Evolutionary conservation across 73 alveolate species (phyloP).

Genomic region (Blepharisma stoltei): DNA sequence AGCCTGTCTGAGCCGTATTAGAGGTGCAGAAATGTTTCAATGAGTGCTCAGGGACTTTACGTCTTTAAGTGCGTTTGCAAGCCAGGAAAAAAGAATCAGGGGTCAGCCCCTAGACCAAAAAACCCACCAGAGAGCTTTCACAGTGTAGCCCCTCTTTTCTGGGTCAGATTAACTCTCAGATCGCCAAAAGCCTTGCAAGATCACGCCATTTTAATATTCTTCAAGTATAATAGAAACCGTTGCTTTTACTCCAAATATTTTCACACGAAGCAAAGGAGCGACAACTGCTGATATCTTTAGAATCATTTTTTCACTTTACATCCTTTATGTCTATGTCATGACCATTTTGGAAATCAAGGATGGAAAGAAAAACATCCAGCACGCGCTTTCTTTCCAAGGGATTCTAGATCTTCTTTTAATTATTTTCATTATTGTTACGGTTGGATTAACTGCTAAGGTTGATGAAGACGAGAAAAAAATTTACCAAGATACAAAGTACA

Average conservation of each 20-base stretch:
- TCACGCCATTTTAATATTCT: too few relatives aligned
- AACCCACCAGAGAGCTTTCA: too few relatives aligned
- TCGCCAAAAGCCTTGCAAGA: too few relatives aligned
- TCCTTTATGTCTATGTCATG: background rate
- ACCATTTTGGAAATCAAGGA: background rate
- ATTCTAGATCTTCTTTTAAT: slow-evolving; percentile 5
- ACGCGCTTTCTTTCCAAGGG: background rate
- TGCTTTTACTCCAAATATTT: background rate
- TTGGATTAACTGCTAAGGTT: background rate
- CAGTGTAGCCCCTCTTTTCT: too few relatives aligned
- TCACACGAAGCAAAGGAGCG: background rate
- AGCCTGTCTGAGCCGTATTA: too few relatives aligned
- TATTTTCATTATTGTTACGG: background rate
- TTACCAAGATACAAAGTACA: background rate
- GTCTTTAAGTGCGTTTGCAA: too few relatives aligned
- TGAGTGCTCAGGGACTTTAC: too few relatives aligned
- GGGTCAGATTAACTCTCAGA: too few relatives aligned
- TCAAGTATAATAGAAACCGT: background rate
- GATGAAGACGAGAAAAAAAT: background rate
- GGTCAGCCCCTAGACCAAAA: too few relatives aligned
- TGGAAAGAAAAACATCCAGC: background rate
- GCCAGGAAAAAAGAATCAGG: too few relatives aligned
- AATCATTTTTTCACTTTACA: slow-evolving; percentile 24
- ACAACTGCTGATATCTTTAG: slow-evolving; percentile 3
- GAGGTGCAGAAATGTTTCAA: too few relatives aligned